Evolutionary conservation across 116 monocot genomes (phyloP), one percentile per base, ranked within the genome.

Genomic region (Phalaenopsis hybrid): DNA sequence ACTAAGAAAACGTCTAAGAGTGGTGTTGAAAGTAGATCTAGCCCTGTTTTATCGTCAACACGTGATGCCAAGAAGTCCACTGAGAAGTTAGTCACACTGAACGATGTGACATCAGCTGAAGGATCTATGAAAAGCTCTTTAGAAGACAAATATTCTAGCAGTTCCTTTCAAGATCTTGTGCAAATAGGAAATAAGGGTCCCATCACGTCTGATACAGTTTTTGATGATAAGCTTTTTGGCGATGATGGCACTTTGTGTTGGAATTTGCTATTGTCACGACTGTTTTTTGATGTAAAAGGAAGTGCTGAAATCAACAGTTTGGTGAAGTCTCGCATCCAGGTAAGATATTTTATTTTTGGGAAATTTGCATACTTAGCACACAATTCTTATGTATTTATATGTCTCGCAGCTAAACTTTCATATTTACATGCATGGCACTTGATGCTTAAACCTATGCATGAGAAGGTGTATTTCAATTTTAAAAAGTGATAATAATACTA

Each of bases 281-380:
- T 99, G 3, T 99, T 95, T 88, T 99, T 99, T 89, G 99, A 99
- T 93, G 93, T 87, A 41, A 91, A 91, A 84, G 90, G 87, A 80
- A 99, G 80, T 76, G 45, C 57, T 41, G 83, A 79, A 45, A 81
- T 99, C 43, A 89, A 84, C 45, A 85, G 55, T 68, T 77, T 79
- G 17, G 86, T 95, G 81, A 93, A 88, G 89, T 81, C 86, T 85
- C 93, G 93, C 73, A 90, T 99, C 83, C 95, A 99, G 95, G 99
- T 99, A 83, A 74, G 41, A 52, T 84, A 59, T 44, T n/a, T 72
- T 75, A 41, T 21, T 73, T 7, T 41, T 41, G 41, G 41, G 41
- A 41, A 41, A 41, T 41, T 41, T 41, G 41, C 41, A 0, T 41
- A 41, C 41, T 41, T 41, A 41, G 41, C 41, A 41, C 41, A 41